A percentile compares a stretch with the other conserved stretches of the same genome.
Conservation (phyloP, 2,329 filamentous ascomycete species). For the Aspergillus sp. region DNA sequence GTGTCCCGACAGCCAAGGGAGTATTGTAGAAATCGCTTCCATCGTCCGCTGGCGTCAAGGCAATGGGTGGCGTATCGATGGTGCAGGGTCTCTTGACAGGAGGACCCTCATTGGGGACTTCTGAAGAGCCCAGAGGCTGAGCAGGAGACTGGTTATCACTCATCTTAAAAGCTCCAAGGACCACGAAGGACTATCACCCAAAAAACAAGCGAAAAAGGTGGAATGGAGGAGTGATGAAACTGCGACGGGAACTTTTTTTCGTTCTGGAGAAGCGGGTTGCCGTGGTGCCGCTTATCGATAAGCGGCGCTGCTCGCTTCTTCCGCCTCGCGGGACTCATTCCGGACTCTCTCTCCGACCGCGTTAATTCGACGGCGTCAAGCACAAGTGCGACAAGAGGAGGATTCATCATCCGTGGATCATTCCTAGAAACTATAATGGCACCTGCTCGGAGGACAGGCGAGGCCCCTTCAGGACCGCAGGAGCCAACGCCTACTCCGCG, state of each 20-base stretch:
- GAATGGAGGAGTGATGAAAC: not conserved
- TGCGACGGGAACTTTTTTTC: constrained; percentile 7
- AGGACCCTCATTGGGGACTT: constrained; percentile 22
- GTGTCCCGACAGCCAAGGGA: constrained; percentile 34
- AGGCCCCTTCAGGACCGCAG: constrained; percentile 11
- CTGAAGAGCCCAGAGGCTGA: not conserved
- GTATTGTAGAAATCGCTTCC: constrained; percentile 48
- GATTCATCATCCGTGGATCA: not conserved
- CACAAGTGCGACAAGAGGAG: not conserved
- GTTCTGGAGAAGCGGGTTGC: not conserved
- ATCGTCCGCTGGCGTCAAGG: constrained; percentile 37
- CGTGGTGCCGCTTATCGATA: constrained; percentile 11
- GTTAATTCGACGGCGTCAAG: not conserved
- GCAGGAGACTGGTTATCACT: not conserved
- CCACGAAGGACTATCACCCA: not conserved
- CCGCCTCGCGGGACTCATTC: not conserved
- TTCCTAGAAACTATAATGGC: constrained; percentile 13
- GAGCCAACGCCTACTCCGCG: constrained; percentile 17
- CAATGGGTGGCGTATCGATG: constrained; percentile 33
- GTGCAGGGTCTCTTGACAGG: constrained; percentile 30
- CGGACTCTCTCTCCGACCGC: not conserved
- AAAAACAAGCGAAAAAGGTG: not conserved
- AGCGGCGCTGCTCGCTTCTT: not conserved
- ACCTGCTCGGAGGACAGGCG: constrained; percentile 19
- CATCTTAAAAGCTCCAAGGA: not conserved